Evolutionary conservation across 2,329 filamentous ascomycete genomes (phyloP).

Genomic region (Pseudohalonectria lignicola): DNA sequence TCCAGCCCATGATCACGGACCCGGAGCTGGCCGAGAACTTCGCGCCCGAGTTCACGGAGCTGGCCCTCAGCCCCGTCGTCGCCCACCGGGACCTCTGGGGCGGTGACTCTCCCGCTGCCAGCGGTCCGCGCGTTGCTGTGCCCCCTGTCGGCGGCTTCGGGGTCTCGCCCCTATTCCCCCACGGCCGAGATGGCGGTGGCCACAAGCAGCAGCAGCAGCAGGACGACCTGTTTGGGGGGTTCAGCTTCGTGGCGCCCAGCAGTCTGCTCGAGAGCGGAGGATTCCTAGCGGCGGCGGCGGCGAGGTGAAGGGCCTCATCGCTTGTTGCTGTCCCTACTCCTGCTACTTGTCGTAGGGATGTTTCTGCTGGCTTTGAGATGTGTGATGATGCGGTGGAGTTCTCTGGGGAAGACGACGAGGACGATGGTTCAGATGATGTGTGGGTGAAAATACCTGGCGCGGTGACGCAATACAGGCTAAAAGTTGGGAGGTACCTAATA

Average conservation of each 20-base stretch:
- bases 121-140: not conserved
- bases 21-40: slow-evolving; percentile 97
- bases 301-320: too few species aligned
- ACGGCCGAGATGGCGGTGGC: not conserved
- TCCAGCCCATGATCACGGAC: slow-evolving; percentile 87
- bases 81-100: slow-evolving; percentile 23
- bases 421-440: too few species aligned
- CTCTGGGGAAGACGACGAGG: too few species aligned
- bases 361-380: too few species aligned
- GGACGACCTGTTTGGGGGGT: slow-evolving; percentile 51
- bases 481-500: too few species aligned
- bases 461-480: too few species aligned
- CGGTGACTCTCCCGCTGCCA: slow-evolving; percentile 1
- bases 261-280: slow-evolving; percentile 40
- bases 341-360: not conserved
- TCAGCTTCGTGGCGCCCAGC: slow-evolving; percentile 51
- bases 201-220: too few species aligned
- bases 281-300: slow-evolving; percentile 1
- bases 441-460: too few species aligned
- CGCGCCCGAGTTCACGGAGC: slow-evolving; percentile 76
- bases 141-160: not conserved
- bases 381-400: too few species aligned
- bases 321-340: not conserved
- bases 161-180: not conserved
- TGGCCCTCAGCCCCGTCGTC: slow-evolving; percentile 67